Evolutionary conservation across 1,139 yeast genomes (phyloP).

Genomic region (Lodderomyces beijingensis): DNA sequence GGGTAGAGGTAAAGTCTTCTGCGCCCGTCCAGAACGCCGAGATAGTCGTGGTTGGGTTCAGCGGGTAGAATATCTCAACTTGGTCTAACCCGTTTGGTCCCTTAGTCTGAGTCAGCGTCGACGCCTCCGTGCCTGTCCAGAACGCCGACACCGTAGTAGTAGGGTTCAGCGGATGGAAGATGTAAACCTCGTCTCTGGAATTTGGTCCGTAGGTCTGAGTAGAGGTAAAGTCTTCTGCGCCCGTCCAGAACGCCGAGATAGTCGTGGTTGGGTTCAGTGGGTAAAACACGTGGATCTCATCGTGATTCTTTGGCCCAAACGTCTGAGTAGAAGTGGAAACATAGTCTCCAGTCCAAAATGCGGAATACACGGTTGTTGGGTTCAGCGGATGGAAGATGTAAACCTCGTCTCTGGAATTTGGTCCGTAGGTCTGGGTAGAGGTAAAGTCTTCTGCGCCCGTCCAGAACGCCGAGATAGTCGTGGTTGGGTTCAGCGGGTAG

Average conservation of each 20-base stretch:
- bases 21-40: slow-evolving; percentile 6
- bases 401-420: slow-evolving; percentile 16
- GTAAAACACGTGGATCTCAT: slow-evolving; percentile 17
- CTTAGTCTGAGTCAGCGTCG: slow-evolving; percentile 15
- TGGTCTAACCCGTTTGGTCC: slow-evolving; percentile 7
- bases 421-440: slow-evolving; percentile 10
- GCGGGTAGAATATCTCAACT: slow-evolving; percentile 13
- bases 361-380: slow-evolving; percentile 12
- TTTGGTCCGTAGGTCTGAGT: too few relatives aligned
- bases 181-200: slow-evolving; percentile 17
- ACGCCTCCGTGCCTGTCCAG: slow-evolving; percentile 10
- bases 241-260: slow-evolving; percentile 10
- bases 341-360: slow-evolving; percentile 10
- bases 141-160: slow-evolving; percentile 10
- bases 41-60: slow-evolving; percentile 3
- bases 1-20: slow-evolving; percentile 8
- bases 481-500: slow-evolving; percentile 14
- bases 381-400: slow-evolving; percentile 16
- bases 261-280: slow-evolving; percentile 15
- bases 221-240: too few relatives aligned
- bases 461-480: slow-evolving; percentile 12
- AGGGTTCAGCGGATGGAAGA: slow-evolving; percentile 17
- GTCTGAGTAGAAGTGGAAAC: slow-evolving; percentile 10
- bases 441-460: slow-evolving; percentile 6
- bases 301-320: slow-evolving; percentile 11